These are phyloP conservation scores for Hydnomerulius pinastri DNA, from an alignment of 768 basidiomycete species.

Conservation along the genomic window DNA sequence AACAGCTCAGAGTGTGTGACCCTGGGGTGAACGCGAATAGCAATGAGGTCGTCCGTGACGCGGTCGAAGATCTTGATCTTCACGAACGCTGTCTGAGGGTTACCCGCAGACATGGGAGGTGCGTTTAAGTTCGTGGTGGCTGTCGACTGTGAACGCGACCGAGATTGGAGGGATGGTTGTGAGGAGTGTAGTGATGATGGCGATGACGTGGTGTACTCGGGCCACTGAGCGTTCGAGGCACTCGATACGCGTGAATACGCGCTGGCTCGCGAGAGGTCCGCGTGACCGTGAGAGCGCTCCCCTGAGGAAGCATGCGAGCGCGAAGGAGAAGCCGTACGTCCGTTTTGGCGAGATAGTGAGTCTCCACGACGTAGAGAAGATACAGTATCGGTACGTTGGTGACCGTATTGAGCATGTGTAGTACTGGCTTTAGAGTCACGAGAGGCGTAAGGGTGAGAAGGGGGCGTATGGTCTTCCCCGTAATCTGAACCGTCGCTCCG, in stretches of 20 bases:
- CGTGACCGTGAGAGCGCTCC: constrained; percentile 33
- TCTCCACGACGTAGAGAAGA: constrained; percentile 41
- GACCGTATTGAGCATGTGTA: constrained; percentile 29
- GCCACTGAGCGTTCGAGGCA: constrained; percentile 28
- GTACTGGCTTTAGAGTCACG: constrained; percentile 25
- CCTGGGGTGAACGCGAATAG: constrained; percentile 92
- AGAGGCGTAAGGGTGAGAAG: constrained; percentile 38
- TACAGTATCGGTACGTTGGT: constrained; percentile 51
- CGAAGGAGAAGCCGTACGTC: constrained; percentile 34
- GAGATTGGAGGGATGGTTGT: constrained; percentile 52
- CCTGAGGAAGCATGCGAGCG: constrained; percentile 38
- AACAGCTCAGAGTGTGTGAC: constrained; percentile 86
- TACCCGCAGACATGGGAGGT: constrained; percentile 75
- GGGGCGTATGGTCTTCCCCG: constrained; percentile 46
- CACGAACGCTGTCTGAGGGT: constrained; percentile 84
- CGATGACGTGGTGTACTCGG: constrained; percentile 39
- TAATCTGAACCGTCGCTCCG: constrained; percentile 69
- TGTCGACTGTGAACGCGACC: constrained; percentile 61
- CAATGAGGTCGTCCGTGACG: constrained; percentile 91
- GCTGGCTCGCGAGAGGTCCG: constrained; percentile 22
- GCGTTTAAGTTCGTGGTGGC: constrained; percentile 54
- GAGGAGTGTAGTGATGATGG: constrained; percentile 51
- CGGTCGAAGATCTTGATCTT: constrained; percentile 99
- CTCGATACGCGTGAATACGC: constrained; percentile 33
- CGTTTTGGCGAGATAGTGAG: constrained; percentile 33